Conservation (phyloP, 1,139 yeast species). For the Eremothecium gossypii region DNA sequence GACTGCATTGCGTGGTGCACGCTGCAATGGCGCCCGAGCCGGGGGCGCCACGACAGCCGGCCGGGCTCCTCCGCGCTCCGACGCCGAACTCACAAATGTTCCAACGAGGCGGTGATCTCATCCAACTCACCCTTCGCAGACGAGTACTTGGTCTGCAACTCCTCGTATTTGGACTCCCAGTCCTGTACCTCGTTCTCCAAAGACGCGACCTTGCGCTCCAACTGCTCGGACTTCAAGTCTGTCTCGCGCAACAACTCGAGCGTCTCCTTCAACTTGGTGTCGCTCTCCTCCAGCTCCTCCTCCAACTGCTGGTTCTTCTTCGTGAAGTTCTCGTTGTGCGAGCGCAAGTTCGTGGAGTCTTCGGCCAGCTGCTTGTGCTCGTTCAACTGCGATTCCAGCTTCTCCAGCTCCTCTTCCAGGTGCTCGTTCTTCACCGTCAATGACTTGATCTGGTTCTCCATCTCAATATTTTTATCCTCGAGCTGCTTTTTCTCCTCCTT, state of each 20-base stretch:
- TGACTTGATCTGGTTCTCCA: constrained; percentile 91
- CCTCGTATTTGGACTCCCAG: constrained; percentile 88
- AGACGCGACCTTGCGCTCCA: constrained; percentile 89
- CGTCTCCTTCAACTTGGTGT: constrained; percentile 84
- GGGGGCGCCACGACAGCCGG: background rate
- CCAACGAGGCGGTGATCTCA: constrained; percentile 91
- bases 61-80: background rate
- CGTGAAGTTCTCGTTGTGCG: constrained; percentile 82
- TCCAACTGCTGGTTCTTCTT: constrained; percentile 90
- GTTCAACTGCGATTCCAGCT: constrained; percentile 68
- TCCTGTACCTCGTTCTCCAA: constrained; percentile 89
- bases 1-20: too few species aligned
- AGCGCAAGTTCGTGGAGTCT: constrained; percentile 81
- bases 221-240: constrained; percentile 93
- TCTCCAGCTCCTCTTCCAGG: constrained; percentile 85
- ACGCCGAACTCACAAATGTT: constrained; percentile 26
- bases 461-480: constrained; percentile 84
- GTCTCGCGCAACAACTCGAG: constrained; percentile 92
- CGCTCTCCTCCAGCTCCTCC: constrained; percentile 89
- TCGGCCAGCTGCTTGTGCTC: constrained; percentile 87
- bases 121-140: constrained; percentile 74
- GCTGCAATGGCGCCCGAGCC: too few species aligned
- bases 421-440: constrained; percentile 86
- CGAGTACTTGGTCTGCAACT: constrained; percentile 68
- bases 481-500: constrained; percentile 71